Conservation (phyloP, 257 asterid species). For the Solanum chilense region DNA sequence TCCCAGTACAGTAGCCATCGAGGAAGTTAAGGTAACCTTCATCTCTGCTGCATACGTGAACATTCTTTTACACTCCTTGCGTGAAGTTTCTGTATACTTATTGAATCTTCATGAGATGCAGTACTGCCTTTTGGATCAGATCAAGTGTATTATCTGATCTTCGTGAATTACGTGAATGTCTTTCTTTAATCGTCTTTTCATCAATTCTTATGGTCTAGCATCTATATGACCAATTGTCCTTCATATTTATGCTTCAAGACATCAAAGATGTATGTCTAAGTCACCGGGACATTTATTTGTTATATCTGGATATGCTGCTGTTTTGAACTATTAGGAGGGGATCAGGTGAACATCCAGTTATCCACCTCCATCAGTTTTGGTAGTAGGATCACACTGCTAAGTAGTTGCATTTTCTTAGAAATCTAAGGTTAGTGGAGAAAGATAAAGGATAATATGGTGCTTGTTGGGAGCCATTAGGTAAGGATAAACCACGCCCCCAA, state of each 20-base stretch:
- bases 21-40: conserved; percentile 82
- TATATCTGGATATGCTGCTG: neutral
- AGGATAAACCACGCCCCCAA: neutral
- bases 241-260: neutral
- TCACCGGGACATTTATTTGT: neutral
- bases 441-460: neutral
- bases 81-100: neutral
- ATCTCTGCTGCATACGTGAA: neutral
- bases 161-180: neutral
- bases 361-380: neutral
- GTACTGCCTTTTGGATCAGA: neutral
- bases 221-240: neutral
- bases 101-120: neutral
- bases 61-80: neutral
- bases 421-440: neutral
- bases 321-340: neutral
- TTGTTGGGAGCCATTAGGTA: neutral
- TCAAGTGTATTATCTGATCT: neutral
- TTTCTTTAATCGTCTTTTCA: neutral
- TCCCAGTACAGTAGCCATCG: conserved; percentile 97
- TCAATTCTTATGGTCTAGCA: neutral
- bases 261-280: neutral
- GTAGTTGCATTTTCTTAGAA: neutral
- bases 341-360: neutral
- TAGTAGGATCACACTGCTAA: neutral